These are phyloP conservation scores for Cicer yamashitae DNA, from an alignment of 306 rosid species.

Conservation along the genomic window DNA sequence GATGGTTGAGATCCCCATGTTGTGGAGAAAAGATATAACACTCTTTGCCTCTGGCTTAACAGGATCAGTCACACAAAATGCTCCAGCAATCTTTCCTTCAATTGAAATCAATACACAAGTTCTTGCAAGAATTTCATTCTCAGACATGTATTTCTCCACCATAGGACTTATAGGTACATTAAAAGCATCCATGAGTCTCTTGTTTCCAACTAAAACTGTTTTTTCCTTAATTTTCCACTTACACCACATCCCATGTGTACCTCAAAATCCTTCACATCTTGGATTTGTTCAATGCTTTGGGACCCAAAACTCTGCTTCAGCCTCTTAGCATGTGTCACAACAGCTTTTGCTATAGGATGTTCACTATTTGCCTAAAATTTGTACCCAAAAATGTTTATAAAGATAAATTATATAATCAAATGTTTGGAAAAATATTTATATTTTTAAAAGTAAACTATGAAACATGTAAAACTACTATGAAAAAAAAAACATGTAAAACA, in stretches of 20 bases:
- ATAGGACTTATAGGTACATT: conserved; percentile 55
- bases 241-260: conserved; percentile 87
- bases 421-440: neutral
- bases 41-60: conserved; percentile 84
- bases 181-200: conserved; percentile 72
- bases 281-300: conserved; percentile 44
- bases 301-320: conserved; percentile 68
- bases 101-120: conserved; percentile 84
- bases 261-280: conserved; percentile 76
- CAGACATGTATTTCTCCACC: conserved; percentile 71
- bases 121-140: conserved; percentile 80
- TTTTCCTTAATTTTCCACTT: conserved; percentile 76
- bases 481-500: conserved; percentile 18
- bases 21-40: conserved; percentile 75
- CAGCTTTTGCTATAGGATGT: conserved; percentile 90
- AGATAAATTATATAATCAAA: neutral
- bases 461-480: too few species aligned
- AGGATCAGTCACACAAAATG: conserved; percentile 83
- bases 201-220: conserved; percentile 81
- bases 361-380: conserved; percentile 70
- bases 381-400: neutral
- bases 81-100: conserved; percentile 87
- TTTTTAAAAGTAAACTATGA: conserved; percentile 25
- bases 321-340: conserved; percentile 74
- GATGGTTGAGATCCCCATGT: conserved; percentile 84